Percentiles rank a stretch among this genome's conserved stretches.
Evolutionary conservation across 208 protist species (phyloP).

Genomic region (Phytomonas serpens): DNA sequence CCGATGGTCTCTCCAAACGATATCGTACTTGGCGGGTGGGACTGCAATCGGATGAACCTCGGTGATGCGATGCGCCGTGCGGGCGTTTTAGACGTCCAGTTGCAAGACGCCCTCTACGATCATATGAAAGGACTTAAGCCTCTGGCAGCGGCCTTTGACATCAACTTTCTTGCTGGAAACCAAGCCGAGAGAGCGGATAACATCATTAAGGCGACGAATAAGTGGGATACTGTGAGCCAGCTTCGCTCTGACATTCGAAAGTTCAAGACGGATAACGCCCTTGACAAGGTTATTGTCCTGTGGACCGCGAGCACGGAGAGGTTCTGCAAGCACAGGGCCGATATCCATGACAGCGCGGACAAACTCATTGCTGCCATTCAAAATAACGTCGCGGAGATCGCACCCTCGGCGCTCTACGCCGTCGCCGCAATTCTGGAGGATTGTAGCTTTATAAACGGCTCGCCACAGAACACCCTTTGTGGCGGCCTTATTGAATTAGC

Average conservation of each 20-base stretch:
- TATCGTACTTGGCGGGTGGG: slow-evolving; percentile 97
- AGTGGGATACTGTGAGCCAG: slow-evolving; percentile 91
- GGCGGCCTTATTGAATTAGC: slow-evolving; percentile 94
- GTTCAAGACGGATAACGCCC: slow-evolving; percentile 78
- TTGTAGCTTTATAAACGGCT: slow-evolving; percentile 97
- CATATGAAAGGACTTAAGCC: slow-evolving; percentile 90
- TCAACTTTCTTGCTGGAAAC: slow-evolving; percentile 98
- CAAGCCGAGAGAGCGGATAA: slow-evolving; percentile 97
- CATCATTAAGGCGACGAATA: slow-evolving; percentile 78
- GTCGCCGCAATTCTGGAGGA: slow-evolving; percentile 96
- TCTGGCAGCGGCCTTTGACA: slow-evolving; percentile 94
- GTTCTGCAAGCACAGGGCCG: slow-evolving; percentile 87
- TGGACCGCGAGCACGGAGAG: slow-evolving; percentile 99
- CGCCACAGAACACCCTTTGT: slow-evolving; percentile 99
- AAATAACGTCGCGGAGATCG: slow-evolving; percentile 84
- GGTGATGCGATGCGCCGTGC: slow-evolving; percentile 94
- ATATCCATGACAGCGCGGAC: slow-evolving; percentile 96
- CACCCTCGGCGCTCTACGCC: slow-evolving; percentile 95
- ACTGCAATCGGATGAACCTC: slow-evolving; percentile 93
- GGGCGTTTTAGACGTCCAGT: slow-evolving; percentile 91
- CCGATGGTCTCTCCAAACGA: slow-evolving; percentile 98
- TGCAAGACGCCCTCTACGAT: slow-evolving; percentile 82
- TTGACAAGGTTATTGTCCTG: slow-evolving; percentile 97
- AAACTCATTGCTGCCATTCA: slow-evolving; percentile 92
- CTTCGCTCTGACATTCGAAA: slow-evolving; percentile 94